Evolutionary conservation across 2,329 filamentous ascomycete species (phyloP).

Genomic region (Daldinia eschscholtzii): DNA sequence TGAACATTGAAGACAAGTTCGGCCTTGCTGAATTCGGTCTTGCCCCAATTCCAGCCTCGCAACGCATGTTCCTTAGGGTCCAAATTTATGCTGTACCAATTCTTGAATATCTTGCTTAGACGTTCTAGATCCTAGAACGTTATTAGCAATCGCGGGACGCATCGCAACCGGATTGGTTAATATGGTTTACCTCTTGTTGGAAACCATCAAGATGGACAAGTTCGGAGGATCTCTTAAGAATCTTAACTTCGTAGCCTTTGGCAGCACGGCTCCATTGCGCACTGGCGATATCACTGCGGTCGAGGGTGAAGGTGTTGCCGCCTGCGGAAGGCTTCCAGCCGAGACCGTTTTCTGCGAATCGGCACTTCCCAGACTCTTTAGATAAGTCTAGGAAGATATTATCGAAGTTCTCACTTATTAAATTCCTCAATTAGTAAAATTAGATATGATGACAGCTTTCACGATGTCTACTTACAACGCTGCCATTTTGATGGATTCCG

Average conservation of each 20-base stretch:
- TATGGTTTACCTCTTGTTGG: conserved; percentile 72
- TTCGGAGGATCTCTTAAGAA: conserved; percentile 84
- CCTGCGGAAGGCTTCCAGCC: conserved; percentile 93
- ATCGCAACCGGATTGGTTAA: background rate
- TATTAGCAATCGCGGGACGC: background rate
- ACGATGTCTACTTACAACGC: conserved; percentile 45
- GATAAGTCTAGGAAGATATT: conserved; percentile 97
- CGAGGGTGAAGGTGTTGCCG: conserved; percentile 93
- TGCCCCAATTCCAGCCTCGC: conserved; percentile 99
- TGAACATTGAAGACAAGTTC: conserved; percentile 97
- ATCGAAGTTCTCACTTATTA: conserved; percentile 88
- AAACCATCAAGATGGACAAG: conserved; percentile 97
- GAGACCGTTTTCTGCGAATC: conserved; percentile 92
- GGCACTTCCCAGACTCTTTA: conserved; percentile 90
- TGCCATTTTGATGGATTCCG: conserved; percentile 43
- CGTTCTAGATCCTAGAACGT: conserved; percentile 79
- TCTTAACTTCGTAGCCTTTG: conserved; percentile 93
- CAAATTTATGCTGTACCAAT: conserved; percentile 95
- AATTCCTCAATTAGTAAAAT: conserved; percentile 28
- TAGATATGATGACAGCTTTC: background rate
- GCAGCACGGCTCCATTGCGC: conserved; percentile 96
- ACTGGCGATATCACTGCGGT: conserved; percentile 83
- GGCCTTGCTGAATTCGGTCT: conserved; percentile 94
- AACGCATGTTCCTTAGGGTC: conserved; percentile 95
- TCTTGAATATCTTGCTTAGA: conserved; percentile 92